Base-by-base conservation (phyloP, 2,329 filamentous ascomycete species). In the Monilinia laxa region DNA sequence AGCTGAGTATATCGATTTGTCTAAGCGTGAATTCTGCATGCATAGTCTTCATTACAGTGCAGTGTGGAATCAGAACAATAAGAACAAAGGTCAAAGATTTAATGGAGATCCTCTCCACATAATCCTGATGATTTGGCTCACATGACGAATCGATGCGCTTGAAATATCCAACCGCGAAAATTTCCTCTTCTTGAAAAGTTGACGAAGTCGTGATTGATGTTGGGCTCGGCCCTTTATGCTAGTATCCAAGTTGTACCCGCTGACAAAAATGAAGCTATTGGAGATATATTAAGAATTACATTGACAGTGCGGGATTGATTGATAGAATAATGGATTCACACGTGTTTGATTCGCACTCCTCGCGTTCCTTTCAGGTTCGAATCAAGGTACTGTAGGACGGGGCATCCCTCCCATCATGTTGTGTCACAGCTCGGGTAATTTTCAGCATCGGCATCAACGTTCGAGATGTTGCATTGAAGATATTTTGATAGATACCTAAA, bases 381-480 rank as follows among this genome's bases (percentile, higher is more conserved):
- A 51, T 38, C 58, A 51, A 18, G 28, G 45, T 38, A 11, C 16
- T 23, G 45, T 25, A 18, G n/a, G 62, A 47, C 51, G n/a, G 31
- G 62, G n/a, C 49, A 23, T 28, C 58, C 62, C 25, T n/a, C 10
- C 49, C 42, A 65, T 40, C 11, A 51, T 23, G 62, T 28, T 25
- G 63, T 65, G 63, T 52, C 51, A 52, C 54, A 54, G 45, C 35
- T 59, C 54, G 63, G 63, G 35, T 55, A 65, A 47, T 65, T 59
- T 28, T 65, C 42, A 57, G 40, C 54, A 49, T 59, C 63, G 63
- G 54, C 35, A 52, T 49, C 54, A 57, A 49, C 23, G 16, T 42
- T n/a, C 42, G 54, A 18, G 58, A 52, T 20, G 52, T 59, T 59
- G 54, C 45, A 31, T 52, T 65, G 54, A 65, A 59, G 62, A 65